Conservation (phyloP, 2,329 filamentous ascomycete species). For the Lachnellula willkommii region DNA sequence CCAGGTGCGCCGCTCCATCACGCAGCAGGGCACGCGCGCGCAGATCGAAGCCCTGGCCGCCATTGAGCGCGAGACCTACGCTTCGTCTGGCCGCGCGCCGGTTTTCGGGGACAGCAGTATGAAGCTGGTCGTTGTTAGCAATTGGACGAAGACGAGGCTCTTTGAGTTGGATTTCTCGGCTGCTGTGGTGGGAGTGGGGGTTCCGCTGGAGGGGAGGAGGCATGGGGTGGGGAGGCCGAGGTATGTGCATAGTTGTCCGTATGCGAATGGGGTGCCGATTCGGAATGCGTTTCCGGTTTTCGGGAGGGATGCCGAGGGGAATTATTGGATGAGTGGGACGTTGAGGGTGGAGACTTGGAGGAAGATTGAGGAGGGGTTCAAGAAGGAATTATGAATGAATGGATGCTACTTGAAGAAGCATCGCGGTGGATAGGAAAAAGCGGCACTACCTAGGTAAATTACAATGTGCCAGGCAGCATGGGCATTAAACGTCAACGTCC, state of each 20-base stretch:
- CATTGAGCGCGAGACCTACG: slow-evolving; percentile 18
- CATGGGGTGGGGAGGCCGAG: slow-evolving; percentile 8
- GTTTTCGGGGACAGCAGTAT: slow-evolving; percentile 32
- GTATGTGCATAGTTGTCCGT: slow-evolving; percentile 4
- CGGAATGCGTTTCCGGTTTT: slow-evolving; percentile 21
- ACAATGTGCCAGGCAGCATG: too few relatives aligned
- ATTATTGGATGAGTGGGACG: slow-evolving; percentile 30
- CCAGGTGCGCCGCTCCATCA: slow-evolving; percentile 31
- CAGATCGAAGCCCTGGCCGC: slow-evolving; percentile 35
- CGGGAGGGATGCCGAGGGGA: slow-evolving; percentile 31
- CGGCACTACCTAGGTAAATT: too few relatives aligned
- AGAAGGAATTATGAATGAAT: background rate
- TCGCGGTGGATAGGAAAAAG: too few relatives aligned
- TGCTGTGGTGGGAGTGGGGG: slow-evolving; percentile 9
- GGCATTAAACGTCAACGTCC: too few relatives aligned
- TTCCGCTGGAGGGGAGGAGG: background rate
- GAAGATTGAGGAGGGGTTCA: slow-evolving; percentile 14
- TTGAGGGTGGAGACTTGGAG: slow-evolving; percentile 23
- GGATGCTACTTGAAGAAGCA: background rate
- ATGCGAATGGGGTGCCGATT: background rate
- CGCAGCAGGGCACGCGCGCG: slow-evolving; percentile 32
- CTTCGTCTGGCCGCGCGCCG: slow-evolving; percentile 19
- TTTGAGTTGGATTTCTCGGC: slow-evolving; percentile 36
- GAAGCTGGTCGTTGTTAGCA: slow-evolving; percentile 35
- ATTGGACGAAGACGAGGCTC: slow-evolving; percentile 37